These are phyloP conservation scores for sorghum (Sorghum bicolor) DNA, from an alignment of 176 grass and related monocot species.

Conservation along the genomic window Sorghum_bicolor_NCBIv3 NC_012875.2:51364001-51364500, in stretches of 20 bases:
- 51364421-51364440: neutral
- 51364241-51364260: slow-evolving; percentile 29
- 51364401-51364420: neutral
- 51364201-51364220: too few species aligned
- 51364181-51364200: too few species aligned
- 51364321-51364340: neutral
- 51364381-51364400: slow-evolving; percentile 9
- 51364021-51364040: too few species aligned
- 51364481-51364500: neutral
- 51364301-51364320: slow-evolving; percentile 12
- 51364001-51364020: too few species aligned
- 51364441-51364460: neutral
- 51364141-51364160: too few species aligned
- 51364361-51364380: neutral
- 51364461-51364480: neutral
- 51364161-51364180: too few species aligned
- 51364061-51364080: too few species aligned
- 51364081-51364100: too few species aligned
- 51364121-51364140: too few species aligned
- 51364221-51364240: too few species aligned
- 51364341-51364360: neutral
- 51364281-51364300: slow-evolving; percentile 21
- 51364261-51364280: slow-evolving; percentile 11
- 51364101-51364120: too few species aligned
- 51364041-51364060: too few species aligned